These are phyloP conservation scores for Neurospora terricola DNA, from an alignment of 495 filamentous ascomycete genomes.

Conservation along the genomic window DNA sequence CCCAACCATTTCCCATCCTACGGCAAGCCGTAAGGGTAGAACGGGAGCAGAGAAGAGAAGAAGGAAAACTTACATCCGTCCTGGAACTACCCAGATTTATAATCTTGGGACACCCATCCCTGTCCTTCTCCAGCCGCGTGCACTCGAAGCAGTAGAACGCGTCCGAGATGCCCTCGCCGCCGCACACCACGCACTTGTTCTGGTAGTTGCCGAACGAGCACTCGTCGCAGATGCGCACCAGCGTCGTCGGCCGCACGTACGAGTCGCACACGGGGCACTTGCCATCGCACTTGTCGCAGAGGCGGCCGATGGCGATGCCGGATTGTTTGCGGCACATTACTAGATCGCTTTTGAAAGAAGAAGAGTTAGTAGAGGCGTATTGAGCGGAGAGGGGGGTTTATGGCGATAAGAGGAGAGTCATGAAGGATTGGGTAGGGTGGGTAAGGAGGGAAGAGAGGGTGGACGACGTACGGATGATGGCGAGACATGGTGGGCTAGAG, in stretches of 20 bases:
- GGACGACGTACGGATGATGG: slow-evolving; percentile 25
- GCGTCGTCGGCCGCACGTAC: slow-evolving; percentile 95
- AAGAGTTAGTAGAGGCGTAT: not conserved
- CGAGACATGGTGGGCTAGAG: slow-evolving; percentile 20
- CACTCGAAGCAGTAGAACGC: slow-evolving; percentile 99
- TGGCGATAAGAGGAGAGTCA: too few species aligned
- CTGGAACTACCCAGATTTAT: slow-evolving; percentile 93
- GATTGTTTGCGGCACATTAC: slow-evolving; percentile 99
- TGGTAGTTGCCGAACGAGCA: slow-evolving; percentile 99
- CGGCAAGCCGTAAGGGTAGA: not conserved
- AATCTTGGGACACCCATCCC: slow-evolving; percentile 98
- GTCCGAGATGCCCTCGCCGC: slow-evolving; percentile 96
- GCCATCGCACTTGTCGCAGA: slow-evolving; percentile 99
- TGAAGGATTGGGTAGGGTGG: not conserved
- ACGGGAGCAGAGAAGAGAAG: not conserved
- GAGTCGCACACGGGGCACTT: slow-evolving; percentile 99
- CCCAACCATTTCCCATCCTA: not conserved
- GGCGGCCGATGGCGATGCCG: slow-evolving; percentile 94
- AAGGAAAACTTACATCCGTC: slow-evolving; percentile 66
- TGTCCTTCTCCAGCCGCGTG: slow-evolving; percentile 91
- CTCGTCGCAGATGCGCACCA: slow-evolving; percentile 97
- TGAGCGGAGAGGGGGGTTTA: too few species aligned
- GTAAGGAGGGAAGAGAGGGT: not conserved
- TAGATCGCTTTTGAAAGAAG: slow-evolving; percentile 58
- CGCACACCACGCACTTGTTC: slow-evolving; percentile 98